Base-by-base conservation (phyloP, 805 yeast species). In the Sungouiozyma ichnusensis region DNA sequence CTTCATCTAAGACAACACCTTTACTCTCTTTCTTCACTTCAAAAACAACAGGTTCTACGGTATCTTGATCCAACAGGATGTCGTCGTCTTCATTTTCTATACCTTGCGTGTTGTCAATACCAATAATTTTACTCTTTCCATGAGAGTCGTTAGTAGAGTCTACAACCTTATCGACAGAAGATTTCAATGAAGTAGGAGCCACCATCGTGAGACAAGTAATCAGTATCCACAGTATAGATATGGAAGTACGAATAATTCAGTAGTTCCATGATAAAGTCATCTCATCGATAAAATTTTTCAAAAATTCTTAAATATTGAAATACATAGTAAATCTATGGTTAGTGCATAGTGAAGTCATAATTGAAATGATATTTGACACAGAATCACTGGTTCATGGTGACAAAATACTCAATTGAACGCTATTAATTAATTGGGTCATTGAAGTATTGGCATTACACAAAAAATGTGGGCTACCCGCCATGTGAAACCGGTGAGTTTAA, bases 1-100 rank as follows among this genome's bases (percentile, higher is more conserved):
- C 74, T 50, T 83, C 88, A 63, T 90, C 96, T 4, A 68, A 45
- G 2, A 65, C 66, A 14, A 67, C 66, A 14, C 64, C 64, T 16
- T 45, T 51, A 2, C 56, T 37, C 38, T 55, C 57, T 37, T 50
- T 52, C 41, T 64, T 58, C 36, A 50, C 53, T 14, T 46, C 48
- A 19, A 43, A 54, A 6, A 44, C 46, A 16, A 43, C 47, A 3
- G 43, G 33, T 20, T 50, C 51, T 1, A 58, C 57, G 35, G 39
- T 40, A 16, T 48, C 59, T 4, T 69, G 72, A 31, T 64, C 68
- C 47, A 54, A 62, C 48, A 60, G 63, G 37, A 54, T 66, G 58
- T 55, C 62, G 17, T 62, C 60, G 45, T 65, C 61, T 52, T 58
- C 61, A 51, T 73, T 46, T 44, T 57, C 52, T 45, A 53, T 43